Percentiles rank a stretch among this genome's conserved stretches.
Evolutionary conservation across 495 filamentous ascomycete genomes (phyloP).

Genomic region (Choiromyces venosus): DNA sequence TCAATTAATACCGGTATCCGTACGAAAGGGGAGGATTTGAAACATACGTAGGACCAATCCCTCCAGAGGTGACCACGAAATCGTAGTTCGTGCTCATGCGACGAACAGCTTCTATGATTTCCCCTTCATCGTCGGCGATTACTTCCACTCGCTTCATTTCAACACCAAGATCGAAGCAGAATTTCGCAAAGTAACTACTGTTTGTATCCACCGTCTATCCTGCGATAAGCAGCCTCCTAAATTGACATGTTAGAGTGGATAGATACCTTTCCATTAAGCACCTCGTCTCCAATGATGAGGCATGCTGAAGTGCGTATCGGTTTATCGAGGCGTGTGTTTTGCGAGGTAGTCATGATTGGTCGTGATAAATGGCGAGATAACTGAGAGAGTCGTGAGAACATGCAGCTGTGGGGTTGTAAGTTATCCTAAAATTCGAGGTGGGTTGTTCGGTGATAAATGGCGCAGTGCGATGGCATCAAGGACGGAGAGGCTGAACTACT

Average conservation of each 20-base stretch:
- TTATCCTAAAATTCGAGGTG: neutral
- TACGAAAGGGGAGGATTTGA: neutral
- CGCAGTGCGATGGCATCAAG: neutral
- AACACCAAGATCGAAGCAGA: constrained; percentile 85
- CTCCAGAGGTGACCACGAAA: constrained; percentile 89
- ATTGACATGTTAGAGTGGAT: neutral
- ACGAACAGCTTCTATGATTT: constrained; percentile 80
- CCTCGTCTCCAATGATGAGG: constrained; percentile 93
- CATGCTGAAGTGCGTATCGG: constrained; percentile 73
- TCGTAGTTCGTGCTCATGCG: constrained; percentile 86
- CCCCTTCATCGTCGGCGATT: constrained; percentile 80
- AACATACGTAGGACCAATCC: constrained; percentile 85
- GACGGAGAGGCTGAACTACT: too few species aligned
- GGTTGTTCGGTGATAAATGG: neutral
- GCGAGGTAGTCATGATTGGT: constrained; percentile 48
- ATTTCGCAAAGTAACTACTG: constrained; percentile 84
- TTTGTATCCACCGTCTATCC: constrained; percentile 79
- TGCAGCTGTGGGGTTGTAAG: constrained; percentile 40
- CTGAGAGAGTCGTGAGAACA: constrained; percentile 71
- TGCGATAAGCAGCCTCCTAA: constrained; percentile 44
- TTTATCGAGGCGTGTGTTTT: constrained; percentile 13
- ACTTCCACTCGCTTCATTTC: constrained; percentile 83
- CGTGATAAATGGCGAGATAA: constrained; percentile 66
- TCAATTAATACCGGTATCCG: neutral
- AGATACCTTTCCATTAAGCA: constrained; percentile 87